These are phyloP conservation scores for Cercophora newfieldiana DNA, from an alignment of 495 filamentous ascomycete genomes.

Conservation along the genomic window DNA sequence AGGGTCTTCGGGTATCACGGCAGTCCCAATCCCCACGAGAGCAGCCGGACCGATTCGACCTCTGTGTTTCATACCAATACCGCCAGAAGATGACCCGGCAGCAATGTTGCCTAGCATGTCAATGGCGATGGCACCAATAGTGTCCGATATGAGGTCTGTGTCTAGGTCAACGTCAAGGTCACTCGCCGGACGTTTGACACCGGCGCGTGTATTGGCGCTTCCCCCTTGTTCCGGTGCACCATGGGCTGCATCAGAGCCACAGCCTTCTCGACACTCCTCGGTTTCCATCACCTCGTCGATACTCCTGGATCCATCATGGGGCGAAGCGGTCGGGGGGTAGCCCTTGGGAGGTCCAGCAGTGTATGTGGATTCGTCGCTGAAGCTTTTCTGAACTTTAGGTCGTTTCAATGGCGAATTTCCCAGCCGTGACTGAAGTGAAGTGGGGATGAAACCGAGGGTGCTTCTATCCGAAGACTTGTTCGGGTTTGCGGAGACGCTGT, in stretches of 20 bases:
- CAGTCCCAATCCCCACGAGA: conserved; percentile 84
- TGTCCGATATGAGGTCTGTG: conserved; percentile 75
- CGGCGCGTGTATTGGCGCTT: neutral
- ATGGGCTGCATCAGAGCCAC: conserved; percentile 1
- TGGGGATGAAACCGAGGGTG: conserved; percentile 14
- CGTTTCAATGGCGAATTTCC: conserved; percentile 15
- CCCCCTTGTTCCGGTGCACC: neutral
- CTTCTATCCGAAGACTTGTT: conserved; percentile 12
- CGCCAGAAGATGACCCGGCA: conserved; percentile 96
- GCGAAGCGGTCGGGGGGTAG: conserved; percentile 11
- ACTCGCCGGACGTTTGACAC: conserved; percentile 3
- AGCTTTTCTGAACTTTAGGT: conserved; percentile 19
- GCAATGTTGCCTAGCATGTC: conserved; percentile 85
- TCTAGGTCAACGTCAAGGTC: conserved; percentile 22
- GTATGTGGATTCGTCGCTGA: conserved; percentile 19
- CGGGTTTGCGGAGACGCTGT: neutral
- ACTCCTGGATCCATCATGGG: conserved; percentile 28
- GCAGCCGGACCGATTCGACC: conserved; percentile 91
- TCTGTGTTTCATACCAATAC: conserved; percentile 95
- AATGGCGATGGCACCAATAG: conserved; percentile 91
- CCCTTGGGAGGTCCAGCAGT: neutral
- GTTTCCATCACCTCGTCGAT: conserved; percentile 15
- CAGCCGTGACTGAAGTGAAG: conserved; percentile 23
- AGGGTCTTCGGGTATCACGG: conserved; percentile 70
- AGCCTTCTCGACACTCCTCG: neutral